phyloP scores from a whole-genome alignment of 371 early-diverging fungal species.

The Batkoa obscura region DNA sequence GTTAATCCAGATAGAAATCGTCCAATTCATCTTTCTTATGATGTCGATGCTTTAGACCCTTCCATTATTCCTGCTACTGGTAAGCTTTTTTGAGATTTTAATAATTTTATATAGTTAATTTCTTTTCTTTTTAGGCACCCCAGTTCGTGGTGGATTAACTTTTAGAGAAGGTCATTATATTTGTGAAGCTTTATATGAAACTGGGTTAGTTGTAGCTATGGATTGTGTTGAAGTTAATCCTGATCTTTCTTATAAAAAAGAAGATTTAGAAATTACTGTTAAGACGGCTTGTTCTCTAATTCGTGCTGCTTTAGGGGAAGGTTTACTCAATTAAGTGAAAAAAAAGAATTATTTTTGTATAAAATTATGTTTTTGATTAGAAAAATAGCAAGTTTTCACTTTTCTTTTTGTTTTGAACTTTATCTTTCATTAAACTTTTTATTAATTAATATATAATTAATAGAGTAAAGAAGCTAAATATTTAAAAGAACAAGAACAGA shows the following conservation, averaged over 20 bases:
- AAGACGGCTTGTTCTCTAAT: constrained; percentile 70
- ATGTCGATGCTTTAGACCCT: constrained; percentile 93
- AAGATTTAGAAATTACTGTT: constrained; percentile 58
- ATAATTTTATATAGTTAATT: not conserved
- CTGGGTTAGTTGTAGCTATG: constrained; percentile 72
- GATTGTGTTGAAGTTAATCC: constrained; percentile 94
- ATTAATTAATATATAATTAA: too few species aligned
- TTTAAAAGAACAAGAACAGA: too few species aligned
- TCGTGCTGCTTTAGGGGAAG: constrained; percentile 62
- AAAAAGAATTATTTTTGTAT: not conserved
- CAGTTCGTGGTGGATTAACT: constrained; percentile 89
- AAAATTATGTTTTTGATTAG: not conserved
- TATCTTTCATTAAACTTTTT: too few species aligned
- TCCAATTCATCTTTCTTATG: constrained; percentile 85
- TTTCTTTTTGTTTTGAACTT: too few species aligned
- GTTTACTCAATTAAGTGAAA: constrained; percentile 16
- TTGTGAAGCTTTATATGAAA: constrained; percentile 77
- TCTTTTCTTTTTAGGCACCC: constrained; percentile 38
- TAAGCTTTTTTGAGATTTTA: constrained; percentile 9
- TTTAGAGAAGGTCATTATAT: constrained; percentile 80
- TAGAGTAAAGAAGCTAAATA: too few species aligned
- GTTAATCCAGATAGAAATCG: constrained; percentile 57
- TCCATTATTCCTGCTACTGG: constrained; percentile 85
- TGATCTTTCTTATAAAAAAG: constrained; percentile 42
- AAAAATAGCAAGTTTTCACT: too few species aligned